Conservation (phyloP, 2,329 filamentous ascomycete genomes). For the Penicillium sp. region DNA sequence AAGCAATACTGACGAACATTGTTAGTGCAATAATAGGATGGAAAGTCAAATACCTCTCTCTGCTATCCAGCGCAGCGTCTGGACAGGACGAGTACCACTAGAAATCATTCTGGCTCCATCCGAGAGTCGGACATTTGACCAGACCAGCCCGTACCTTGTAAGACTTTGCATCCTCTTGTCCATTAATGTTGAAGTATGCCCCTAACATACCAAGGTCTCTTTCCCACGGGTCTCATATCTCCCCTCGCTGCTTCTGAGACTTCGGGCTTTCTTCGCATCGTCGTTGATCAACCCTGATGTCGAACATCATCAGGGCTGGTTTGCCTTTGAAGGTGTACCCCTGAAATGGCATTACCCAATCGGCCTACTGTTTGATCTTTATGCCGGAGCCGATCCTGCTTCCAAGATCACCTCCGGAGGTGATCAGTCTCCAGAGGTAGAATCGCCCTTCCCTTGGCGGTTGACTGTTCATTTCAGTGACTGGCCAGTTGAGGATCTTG, state of each 20-base stretch:
- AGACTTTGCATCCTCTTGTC: constrained; percentile 11
- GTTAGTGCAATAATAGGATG: constrained; percentile 22
- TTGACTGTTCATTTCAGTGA: constrained; percentile 65
- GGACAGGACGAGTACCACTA: constrained; percentile 63
- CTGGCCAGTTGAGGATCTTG: constrained; percentile 62
- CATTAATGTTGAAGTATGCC: background rate
- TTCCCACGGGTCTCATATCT: constrained; percentile 71
- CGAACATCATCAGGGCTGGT: constrained; percentile 60
- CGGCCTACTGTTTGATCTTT: constrained; percentile 71
- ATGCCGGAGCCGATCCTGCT: constrained; percentile 59
- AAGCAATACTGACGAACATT: background rate
- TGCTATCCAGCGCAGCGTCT: constrained; percentile 54
- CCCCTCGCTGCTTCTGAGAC: constrained; percentile 64
- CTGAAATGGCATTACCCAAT: constrained; percentile 75
- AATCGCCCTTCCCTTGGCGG: constrained; percentile 61
- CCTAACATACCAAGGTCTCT: constrained; percentile 52
- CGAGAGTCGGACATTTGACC: constrained; percentile 64
- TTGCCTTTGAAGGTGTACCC: constrained; percentile 69
- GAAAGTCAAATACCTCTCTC: constrained; percentile 31
- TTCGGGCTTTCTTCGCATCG: constrained; percentile 65
- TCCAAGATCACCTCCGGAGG: constrained; percentile 30
- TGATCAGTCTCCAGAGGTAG: constrained; percentile 21
- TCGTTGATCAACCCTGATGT: constrained; percentile 63
- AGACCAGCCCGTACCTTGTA: constrained; percentile 65
- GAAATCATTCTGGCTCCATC: constrained; percentile 62